Evolutionary conservation across 345 rosid genomes (phyloP), one percentile per base, ranked within the genome.

Genomic region (Passiflora organensis): DNA sequence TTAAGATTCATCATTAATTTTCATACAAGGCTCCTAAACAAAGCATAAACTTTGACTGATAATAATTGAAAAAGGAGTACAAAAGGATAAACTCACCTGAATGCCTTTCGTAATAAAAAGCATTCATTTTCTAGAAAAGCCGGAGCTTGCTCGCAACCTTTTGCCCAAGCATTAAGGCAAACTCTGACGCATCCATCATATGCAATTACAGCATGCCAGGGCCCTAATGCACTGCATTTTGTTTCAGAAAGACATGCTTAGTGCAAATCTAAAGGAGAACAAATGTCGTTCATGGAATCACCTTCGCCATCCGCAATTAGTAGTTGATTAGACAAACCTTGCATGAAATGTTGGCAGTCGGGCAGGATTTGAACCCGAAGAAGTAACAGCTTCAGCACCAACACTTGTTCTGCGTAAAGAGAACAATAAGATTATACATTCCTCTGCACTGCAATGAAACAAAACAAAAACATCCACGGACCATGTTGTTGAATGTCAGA

Each of bases 141-240:
- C 15, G 99, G 99, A 76, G 99, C 95, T 70, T 93, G 96, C 94
- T 74, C 74, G 76, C 99, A 93, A 53, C 99, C 95, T 76, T 78
- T 82, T 46, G 99, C 93, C 99, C 99, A 93, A 39, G 99, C 95
- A 73, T 93, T 87, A 69, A 93, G 99, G 68, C 99, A 93, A 58
- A 93, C 82, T 23, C 96, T 88, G 48, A 89, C 96, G 62, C 96
- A 93, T 56, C 91, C 99, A 70, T 93, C 99, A 71, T 93, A 93
- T 9, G 99, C 85, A 76, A 93, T 72, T 32, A 93, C 91, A 53
- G 91, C 91, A 78, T 89, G 87, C 99, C 99, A 93, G 43, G 96
- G 96, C 42, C 99, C 96, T 28, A 81, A 73, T 51, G 95, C 84
- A 69, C 99, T 93, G 84, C 49, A 56, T 60, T 63, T 48, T 20